Percentiles rank a stretch among this genome's conserved stretches.
These are phyloP conservation scores for Chalciporus pseudorubinellus DNA, from an alignment of 768 basidiomycete genomes.

Conservation along the genomic window DNA sequence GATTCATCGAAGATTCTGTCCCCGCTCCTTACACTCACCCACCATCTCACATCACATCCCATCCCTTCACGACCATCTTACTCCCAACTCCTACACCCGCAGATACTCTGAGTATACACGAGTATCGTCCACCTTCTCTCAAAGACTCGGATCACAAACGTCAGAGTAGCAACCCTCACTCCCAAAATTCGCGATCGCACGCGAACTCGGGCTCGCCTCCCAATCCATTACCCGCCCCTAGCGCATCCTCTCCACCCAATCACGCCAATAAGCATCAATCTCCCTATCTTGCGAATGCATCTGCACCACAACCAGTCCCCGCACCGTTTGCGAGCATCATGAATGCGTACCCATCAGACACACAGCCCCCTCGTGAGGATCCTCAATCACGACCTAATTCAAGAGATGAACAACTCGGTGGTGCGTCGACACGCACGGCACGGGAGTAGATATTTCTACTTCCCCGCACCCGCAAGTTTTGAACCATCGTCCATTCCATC, in stretches of 20 bases:
- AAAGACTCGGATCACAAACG: slow-evolving; percentile 22
- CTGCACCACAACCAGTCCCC: slow-evolving; percentile 36
- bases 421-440: slow-evolving; percentile 13
- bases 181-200: slow-evolving; percentile 11
- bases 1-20: slow-evolving; percentile 23
- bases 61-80: slow-evolving; percentile 31
- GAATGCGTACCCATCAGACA: slow-evolving; percentile 57
- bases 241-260: slow-evolving; percentile 19
- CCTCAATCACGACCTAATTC: slow-evolving; percentile 28
- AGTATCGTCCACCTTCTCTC: slow-evolving; percentile 28
- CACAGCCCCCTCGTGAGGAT: slow-evolving; percentile 19
- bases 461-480: background rate
- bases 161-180: slow-evolving; percentile 9
- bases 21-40: slow-evolving; percentile 18
- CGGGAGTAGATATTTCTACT: slow-evolving; percentile 11
- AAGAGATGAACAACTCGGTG: slow-evolving; percentile 22
- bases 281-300: slow-evolving; percentile 15
- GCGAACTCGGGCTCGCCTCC: slow-evolving; percentile 24
- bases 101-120: slow-evolving; percentile 32
- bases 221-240: slow-evolving; percentile 14
- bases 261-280: slow-evolving; percentile 22
- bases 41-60: slow-evolving; percentile 20
- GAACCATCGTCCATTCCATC: background rate
- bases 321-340: slow-evolving; percentile 67
- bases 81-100: slow-evolving; percentile 27